A percentile compares a stretch with the other conserved stretches of the same genome.
Evolutionary conservation across 1,284 basidiomycete species (phyloP).

Genomic region (Ganoderma lingzhi): DNA sequence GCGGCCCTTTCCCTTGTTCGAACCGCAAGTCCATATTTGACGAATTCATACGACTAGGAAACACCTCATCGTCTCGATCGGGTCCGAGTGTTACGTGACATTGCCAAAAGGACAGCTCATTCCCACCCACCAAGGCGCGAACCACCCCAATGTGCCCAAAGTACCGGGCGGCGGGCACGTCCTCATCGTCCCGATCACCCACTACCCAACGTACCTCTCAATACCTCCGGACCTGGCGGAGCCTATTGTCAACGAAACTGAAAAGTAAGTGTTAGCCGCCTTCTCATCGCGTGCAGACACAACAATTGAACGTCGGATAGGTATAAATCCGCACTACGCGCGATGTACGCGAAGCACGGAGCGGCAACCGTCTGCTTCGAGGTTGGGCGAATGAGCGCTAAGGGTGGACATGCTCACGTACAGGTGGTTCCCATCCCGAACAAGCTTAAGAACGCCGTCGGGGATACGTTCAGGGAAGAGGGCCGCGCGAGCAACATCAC

Average conservation of each 20-base stretch:
- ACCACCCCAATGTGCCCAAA: constrained; percentile 47
- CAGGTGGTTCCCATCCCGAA: constrained; percentile 87
- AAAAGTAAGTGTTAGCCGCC: constrained; percentile 53
- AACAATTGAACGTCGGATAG: constrained; percentile 44
- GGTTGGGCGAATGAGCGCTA: constrained; percentile 82
- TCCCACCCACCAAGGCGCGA: constrained; percentile 70
- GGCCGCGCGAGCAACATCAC: constrained; percentile 74
- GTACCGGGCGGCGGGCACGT: constrained; percentile 96
- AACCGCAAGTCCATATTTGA: constrained; percentile 11
- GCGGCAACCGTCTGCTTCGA: constrained; percentile 85
- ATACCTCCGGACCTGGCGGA: constrained; percentile 79
- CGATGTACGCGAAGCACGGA: constrained; percentile 76
- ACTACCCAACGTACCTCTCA: constrained; percentile 66
- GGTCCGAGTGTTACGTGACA: constrained; percentile 91
- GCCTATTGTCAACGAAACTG: constrained; percentile 83
- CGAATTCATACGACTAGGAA: constrained; percentile 61
- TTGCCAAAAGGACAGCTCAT: constrained; percentile 93
- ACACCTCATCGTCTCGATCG: constrained; percentile 94
- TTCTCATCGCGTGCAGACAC: neutral
- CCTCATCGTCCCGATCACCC: constrained; percentile 85
- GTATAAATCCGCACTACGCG: constrained; percentile 80
- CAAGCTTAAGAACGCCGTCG: constrained; percentile 66
- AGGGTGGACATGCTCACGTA: constrained; percentile 94
- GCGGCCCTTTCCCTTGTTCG: neutral
- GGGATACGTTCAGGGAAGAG: constrained; percentile 73